Evolutionary conservation across 176 grass and related monocot genomes (phyloP).

Genomic region (Coix lacrymajobi): DNA sequence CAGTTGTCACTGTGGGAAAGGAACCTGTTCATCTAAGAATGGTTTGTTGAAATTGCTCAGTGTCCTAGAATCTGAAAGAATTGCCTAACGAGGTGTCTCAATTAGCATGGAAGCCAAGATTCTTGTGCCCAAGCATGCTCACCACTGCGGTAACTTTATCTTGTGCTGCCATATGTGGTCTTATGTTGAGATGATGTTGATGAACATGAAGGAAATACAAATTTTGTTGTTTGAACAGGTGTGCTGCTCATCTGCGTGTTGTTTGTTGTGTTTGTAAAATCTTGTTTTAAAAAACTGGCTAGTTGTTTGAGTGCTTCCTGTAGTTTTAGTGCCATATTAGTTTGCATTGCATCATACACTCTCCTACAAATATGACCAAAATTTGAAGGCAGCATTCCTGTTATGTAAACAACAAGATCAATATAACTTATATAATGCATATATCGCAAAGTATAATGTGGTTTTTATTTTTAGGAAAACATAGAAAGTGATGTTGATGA

Average conservation of each 20-base stretch:
- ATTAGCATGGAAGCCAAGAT: conserved; percentile 16
- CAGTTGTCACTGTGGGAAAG: conserved; percentile 10
- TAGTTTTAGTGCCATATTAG: conserved; percentile 26
- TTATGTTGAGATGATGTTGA: conserved; percentile 50
- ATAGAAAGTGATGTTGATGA: not conserved
- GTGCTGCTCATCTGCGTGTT: conserved; percentile 15
- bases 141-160: conserved; percentile 52
- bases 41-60: conserved; percentile 32
- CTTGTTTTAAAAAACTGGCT: conserved; percentile 26
- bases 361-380: conserved; percentile 41
- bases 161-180: conserved; percentile 25
- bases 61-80: conserved; percentile 43
- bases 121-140: conserved; percentile 66
- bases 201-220: conserved; percentile 55
- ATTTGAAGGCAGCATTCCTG: conserved; percentile 49
- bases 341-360: conserved; percentile 60
- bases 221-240: conserved; percentile 38
- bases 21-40: conserved; percentile 18
- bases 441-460: not conserved
- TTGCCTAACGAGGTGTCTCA: conserved; percentile 10
- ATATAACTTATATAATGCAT: not conserved
- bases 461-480: too few relatives aligned
- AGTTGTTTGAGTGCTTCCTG: conserved; percentile 21
- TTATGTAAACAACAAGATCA: conserved; percentile 11
- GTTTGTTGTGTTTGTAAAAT: conserved; percentile 29